Evolutionary conservation across 192 early-diverging fungal genomes (phyloP), one percentile per base, ranked within the genome.

Genomic region (Dispira parvispora): DNA sequence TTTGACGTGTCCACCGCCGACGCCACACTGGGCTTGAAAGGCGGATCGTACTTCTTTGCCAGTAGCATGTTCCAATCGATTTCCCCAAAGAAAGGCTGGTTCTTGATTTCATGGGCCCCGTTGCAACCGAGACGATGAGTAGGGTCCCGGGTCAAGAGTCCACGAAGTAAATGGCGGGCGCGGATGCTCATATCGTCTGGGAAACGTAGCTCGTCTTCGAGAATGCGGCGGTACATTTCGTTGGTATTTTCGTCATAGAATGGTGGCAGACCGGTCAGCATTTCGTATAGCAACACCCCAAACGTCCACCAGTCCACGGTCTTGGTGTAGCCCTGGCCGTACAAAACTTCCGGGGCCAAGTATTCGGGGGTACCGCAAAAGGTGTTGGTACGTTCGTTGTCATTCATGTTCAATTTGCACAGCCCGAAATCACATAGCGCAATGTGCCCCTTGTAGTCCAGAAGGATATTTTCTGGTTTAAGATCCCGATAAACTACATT

Each of bases 361-460:
- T 96, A 98, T 68, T 99, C 96, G n/a, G 94, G 94, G 11, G 96
- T 99, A 11, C 96, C 96, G 71, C 94, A 97, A 63, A 97, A 94
- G 0, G 94, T 95, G 70, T 86, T 83, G 28, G 96, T 97, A 44
- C 84, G 89, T 62, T 89, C 90, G 52, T 88, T 87, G 68, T 93
- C 91, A 38, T 84, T 86, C 87, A 95, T 97, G 69, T 93, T 90
- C 46, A 92, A 75, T 70, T 95, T 93, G 77, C 87, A 91, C 64
- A 94, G 77, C 2, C 93, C 96, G 73, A 94, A 90, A 76, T 98
- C 95, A 64, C 88, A 89, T 23, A 96, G 80, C 0, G 88, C 86
- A 70, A 95, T 93, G 70, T 98, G 93, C 46, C 93, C 95, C 28
- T 84, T 84, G 73, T 86, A 89, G 78, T 95, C 95, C 25, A 96